Evolutionary conservation across 129 eudicot genomes (phyloP).

Genomic region (Tagetes erecta): DNA sequence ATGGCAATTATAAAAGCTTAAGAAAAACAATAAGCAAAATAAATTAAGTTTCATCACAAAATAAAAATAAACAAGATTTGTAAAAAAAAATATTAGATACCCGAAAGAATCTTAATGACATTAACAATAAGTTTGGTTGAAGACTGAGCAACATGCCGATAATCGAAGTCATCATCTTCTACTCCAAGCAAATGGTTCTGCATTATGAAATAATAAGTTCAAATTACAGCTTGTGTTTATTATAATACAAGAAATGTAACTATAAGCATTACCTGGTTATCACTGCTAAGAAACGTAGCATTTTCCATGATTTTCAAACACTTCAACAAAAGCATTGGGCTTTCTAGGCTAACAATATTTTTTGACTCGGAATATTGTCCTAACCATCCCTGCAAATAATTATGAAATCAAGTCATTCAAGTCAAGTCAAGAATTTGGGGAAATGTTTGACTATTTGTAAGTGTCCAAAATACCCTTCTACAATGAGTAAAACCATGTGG

Average conservation of each 20-base stretch:
- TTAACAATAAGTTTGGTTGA: slow-evolving; percentile 67
- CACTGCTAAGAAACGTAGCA: slow-evolving; percentile 80
- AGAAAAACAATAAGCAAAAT: slow-evolving; percentile 13
- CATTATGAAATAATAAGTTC: slow-evolving; percentile 13
- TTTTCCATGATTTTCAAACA: slow-evolving; percentile 95
- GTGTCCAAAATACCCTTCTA: slow-evolving; percentile 5
- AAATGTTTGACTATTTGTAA: slow-evolving; percentile 10
- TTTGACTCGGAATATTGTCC: slow-evolving; percentile 40
- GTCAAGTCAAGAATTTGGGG: neutral
- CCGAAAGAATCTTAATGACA: slow-evolving; percentile 80
- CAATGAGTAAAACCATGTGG: slow-evolving; percentile 1
- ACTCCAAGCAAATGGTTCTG: slow-evolving; percentile 87
- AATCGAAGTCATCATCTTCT: slow-evolving; percentile 56
- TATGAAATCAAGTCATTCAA: slow-evolving; percentile 11
- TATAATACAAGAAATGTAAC: slow-evolving; percentile 3
- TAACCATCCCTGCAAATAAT: slow-evolving; percentile 64
- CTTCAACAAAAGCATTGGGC: slow-evolving; percentile 67
- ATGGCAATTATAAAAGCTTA: slow-evolving; percentile 10
- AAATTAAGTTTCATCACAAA: neutral
- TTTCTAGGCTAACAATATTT: slow-evolving; percentile 51
- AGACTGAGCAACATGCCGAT: slow-evolving; percentile 47
- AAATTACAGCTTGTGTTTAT: slow-evolving; percentile 17
- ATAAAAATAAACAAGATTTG: neutral
- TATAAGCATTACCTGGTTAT: slow-evolving; percentile 64
- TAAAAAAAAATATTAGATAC: slow-evolving; percentile 38